Percentiles rank a stretch among this genome's conserved stretches.
phyloP scores from a whole-genome alignment of 495 filamentous ascomycete genomes.

The Clavariopsis aquatica region DNA sequence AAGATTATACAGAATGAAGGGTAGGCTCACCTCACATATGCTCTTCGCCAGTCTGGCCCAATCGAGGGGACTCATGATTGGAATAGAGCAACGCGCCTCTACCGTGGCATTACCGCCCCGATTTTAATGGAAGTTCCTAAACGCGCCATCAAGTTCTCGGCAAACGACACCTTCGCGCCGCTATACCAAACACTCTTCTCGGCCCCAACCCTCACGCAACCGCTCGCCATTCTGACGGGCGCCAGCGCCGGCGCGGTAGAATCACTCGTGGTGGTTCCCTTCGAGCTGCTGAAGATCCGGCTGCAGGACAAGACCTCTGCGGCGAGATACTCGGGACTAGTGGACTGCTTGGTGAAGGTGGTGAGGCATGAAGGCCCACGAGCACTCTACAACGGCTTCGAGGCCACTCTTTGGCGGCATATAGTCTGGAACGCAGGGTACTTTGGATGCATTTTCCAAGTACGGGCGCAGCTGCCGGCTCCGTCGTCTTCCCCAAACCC shows the following conservation, averaged over 20 bases:
- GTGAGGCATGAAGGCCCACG: constrained; percentile 22
- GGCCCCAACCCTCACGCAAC: constrained; percentile 21
- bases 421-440: constrained; percentile 36
- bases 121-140: constrained; percentile 35
- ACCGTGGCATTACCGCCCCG: constrained; percentile 30
- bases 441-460: constrained; percentile 34
- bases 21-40: neutral
- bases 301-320: constrained; percentile 29
- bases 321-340: constrained; percentile 21
- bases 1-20: constrained; percentile 34
- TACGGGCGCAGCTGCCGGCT: constrained; percentile 18
- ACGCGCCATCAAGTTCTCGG: constrained; percentile 32
- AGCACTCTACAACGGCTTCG: constrained; percentile 33
- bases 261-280: constrained; percentile 33
- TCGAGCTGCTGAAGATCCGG: constrained; percentile 33
- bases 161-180: constrained; percentile 31
- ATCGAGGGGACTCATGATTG: too few relatives aligned
- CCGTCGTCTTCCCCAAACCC: constrained; percentile 1
- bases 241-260: constrained; percentile 29
- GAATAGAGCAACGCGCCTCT: constrained; percentile 17
- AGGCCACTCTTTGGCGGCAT: constrained; percentile 31
- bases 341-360: constrained; percentile 30
- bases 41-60: neutral
- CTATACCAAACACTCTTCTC: constrained; percentile 25
- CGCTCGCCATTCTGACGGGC: constrained; percentile 28